Conservation (phyloP, 208 protist genomes). For the Leptomonas pyrrhocoris region DNA sequence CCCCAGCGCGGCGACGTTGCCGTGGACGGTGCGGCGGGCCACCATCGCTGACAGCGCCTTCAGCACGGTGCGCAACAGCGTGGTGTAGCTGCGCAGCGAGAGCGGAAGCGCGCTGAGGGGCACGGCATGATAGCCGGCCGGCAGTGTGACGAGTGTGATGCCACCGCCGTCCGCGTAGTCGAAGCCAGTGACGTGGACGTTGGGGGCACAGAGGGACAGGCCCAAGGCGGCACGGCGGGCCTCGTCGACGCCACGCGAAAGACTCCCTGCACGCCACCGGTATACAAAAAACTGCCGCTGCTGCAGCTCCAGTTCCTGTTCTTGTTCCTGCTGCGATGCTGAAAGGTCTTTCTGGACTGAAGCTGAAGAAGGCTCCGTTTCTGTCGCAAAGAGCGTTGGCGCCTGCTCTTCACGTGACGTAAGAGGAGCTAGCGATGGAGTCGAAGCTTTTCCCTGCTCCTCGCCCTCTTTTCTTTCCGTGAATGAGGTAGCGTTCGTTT, state of each 20-base stretch:
- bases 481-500: no score
- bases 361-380: not conserved
- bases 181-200: constrained; percentile 50
- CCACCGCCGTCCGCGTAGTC: constrained; percentile 56
- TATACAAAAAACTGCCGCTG: constrained; percentile 58
- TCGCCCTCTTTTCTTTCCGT: not conserved
- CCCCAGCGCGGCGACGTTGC: constrained; percentile 52
- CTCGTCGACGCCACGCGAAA: constrained; percentile 50
- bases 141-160: constrained; percentile 66
- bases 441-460: not conserved
- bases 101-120: constrained; percentile 61
- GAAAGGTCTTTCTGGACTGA: not conserved
- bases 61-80: constrained; percentile 56
- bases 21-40: constrained; percentile 75
- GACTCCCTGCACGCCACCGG: constrained; percentile 55
- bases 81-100: constrained; percentile 50
- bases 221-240: constrained; percentile 67
- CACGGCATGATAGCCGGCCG: constrained; percentile 46
- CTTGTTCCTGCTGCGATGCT: constrained; percentile 2
- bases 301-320: constrained; percentile 26
- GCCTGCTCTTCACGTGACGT: not conserved
- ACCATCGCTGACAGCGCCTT: constrained; percentile 66
- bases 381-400: constrained; percentile 2
- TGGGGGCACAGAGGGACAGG: constrained; percentile 47
- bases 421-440: not conserved